Base-by-base conservation (phyloP, 75 land plant species). In the Cryptomeria japonica region DNA sequence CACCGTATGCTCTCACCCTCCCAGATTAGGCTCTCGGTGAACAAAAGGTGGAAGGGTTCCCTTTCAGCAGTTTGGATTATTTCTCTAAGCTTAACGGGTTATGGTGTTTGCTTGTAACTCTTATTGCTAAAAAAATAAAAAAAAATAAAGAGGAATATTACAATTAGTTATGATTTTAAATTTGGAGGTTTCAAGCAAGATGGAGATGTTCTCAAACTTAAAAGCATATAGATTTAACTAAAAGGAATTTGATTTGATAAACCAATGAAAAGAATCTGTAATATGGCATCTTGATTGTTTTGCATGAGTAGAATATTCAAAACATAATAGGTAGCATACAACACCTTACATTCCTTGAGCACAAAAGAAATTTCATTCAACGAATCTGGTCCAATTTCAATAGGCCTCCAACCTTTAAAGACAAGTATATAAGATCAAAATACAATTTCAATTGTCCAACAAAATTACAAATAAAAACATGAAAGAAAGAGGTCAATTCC, bases 331-430 rank as follows among this genome's bases (percentile, higher is more conserved):
- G 42, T 49, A 84, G 31, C 64, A 38, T 13, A 56, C 75, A 44
- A 78, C 77, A 95, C 96, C 96, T 95, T 94, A 90, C 92, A 89
- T 46, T 83, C 86, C 82, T 79, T 84, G 47, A 95, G 87, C 34
- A 90, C 58, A 83, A 89, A 79, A 11, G 53, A 80, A n/a, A 95
- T 88, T 47, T 94, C 92, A 56, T 89, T 87, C 87, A 90, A 28
- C 28, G 93, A 89, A 3, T 7, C 76, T 80, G 96, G 96, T 77
- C 94, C 96, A 88, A 94, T 82, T 87, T 92, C 95, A 88, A 91
- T 82, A 85, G 95, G 95, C 58, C 85, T 58, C 96, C 95, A 95
- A 87, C 94, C 96, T 95, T 84, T 55, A 61, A 87, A 32, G 7
- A 53, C 61, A 18, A 31, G 58, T 53, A 46, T 80, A 68, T 51